Evolutionary conservation across 2,329 filamentous ascomycete species (phyloP).

Genomic region (Alternaria arbusti): DNA sequence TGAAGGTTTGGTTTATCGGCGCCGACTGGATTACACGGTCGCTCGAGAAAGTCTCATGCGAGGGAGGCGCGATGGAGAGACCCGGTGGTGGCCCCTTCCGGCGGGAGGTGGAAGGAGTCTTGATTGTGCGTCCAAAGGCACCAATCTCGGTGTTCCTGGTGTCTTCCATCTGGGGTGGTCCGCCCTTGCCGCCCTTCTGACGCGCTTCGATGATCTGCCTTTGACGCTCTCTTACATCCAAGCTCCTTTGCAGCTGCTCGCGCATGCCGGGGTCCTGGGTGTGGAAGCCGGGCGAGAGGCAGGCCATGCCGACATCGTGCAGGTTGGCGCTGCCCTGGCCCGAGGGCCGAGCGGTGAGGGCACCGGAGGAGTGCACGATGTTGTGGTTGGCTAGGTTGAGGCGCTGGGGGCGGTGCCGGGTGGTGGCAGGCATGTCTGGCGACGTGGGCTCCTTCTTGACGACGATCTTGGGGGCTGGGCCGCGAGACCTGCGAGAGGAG

Average conservation of each 20-base stretch:
- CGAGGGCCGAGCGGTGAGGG: conserved; percentile 70
- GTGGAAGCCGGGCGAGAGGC: conserved; percentile 92
- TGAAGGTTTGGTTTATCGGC: conserved; percentile 93
- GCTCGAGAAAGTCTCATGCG: conserved; percentile 87
- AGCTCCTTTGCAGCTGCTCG: conserved; percentile 90
- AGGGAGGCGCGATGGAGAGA: conserved; percentile 92
- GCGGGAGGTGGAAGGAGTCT: conserved; percentile 75
- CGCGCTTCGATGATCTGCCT: conserved; percentile 92
- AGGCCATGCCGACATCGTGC: conserved; percentile 91
- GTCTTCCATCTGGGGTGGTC: conserved; percentile 36
- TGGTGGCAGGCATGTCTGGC: conserved; percentile 75
- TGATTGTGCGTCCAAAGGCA: conserved; percentile 56
- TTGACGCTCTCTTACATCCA: conserved; percentile 92
- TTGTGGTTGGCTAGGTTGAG: conserved; percentile 72
- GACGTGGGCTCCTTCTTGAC: conserved; percentile 97
- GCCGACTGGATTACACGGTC: conserved; percentile 97
- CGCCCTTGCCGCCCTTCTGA: conserved; percentile 75
- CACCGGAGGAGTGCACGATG: conserved; percentile 51
- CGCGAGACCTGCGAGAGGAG: conserved; percentile 58
- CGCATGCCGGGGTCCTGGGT: conserved; percentile 97
- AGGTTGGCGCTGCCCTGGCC: conserved; percentile 76
- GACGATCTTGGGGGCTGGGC: conserved; percentile 75
- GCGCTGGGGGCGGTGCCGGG: conserved; percentile 76
- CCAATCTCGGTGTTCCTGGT: conserved; percentile 45
- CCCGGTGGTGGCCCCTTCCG: conserved; percentile 83